A percentile compares a stretch with the other conserved stretches of the same genome.
Evolutionary conservation across 2,329 filamentous ascomycete species (phyloP).

Genomic region (Fusarium sp.): DNA sequence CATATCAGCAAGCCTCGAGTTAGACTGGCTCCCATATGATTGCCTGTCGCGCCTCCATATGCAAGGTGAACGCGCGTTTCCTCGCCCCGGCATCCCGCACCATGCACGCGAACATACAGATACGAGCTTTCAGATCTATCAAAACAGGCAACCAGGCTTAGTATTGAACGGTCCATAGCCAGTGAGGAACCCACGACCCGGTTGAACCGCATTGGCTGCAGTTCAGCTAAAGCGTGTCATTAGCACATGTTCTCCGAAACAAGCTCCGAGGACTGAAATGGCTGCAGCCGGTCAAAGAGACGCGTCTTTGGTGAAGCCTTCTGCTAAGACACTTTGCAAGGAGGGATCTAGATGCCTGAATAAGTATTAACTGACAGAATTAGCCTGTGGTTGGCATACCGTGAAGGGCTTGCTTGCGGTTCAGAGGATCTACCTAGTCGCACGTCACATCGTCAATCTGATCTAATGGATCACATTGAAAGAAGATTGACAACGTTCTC

Average conservation of each 20-base stretch:
- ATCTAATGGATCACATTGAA: background rate
- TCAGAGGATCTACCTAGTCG: background rate
- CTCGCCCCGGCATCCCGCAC: background rate
- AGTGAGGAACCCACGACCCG: background rate
- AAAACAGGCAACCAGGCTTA: background rate
- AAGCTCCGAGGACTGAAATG: background rate
- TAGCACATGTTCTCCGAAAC: background rate
- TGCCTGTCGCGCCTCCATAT: background rate
- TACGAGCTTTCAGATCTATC: background rate
- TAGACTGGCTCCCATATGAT: background rate
- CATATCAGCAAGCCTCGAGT: background rate
- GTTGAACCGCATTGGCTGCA: background rate
- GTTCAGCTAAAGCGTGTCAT: background rate
- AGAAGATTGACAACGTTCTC: background rate
- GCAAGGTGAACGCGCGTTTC: background rate
- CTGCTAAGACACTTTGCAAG: background rate
- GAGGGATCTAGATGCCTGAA: background rate
- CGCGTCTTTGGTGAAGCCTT: background rate
- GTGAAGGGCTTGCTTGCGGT: background rate
- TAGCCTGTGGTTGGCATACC: background rate
- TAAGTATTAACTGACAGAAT: background rate
- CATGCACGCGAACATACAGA: background rate
- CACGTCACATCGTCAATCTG: background rate
- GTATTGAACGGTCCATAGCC: background rate
- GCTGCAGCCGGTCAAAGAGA: background rate